Base-by-base conservation (phyloP, 2,329 filamentous ascomycete species). In the Albifimbria verrucaria region DNA sequence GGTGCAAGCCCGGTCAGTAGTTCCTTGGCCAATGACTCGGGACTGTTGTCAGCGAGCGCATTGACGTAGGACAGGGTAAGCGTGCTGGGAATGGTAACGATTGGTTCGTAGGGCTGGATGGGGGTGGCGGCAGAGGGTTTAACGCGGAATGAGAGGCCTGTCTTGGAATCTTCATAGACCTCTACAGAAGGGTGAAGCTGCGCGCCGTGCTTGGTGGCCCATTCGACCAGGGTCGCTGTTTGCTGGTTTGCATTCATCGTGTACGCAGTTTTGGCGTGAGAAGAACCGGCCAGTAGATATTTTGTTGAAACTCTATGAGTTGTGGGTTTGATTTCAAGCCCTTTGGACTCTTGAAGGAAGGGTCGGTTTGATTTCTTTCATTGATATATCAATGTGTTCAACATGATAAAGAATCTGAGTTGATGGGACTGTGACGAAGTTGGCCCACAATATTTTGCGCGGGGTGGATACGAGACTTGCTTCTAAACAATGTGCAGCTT, bases 31-130 rank as follows among this genome's bases (percentile, higher is more conserved):
- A 88, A 81, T 47, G 49, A 52, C 49, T 1, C 45, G 28, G 17
- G 47, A 36, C 59, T 58, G 17, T 63, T 57, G 15, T 64, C 57
- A 2, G 70, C 61, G 7, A 81, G 62, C 23, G 79, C 77, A 61
- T 86, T 81, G 50, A 86, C 70, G 62, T 79, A 86, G 0, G 83
- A 87, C 6, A 87, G 73, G 1, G 79, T 79, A 12, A 78, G 74
- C 4, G 66, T 58, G n/a, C 79, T 67, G 12, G 82, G 79, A 41
- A 84, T 78, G 26, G 68, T 71, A 56, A 84, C 79, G 41, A 85
- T 71, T 23, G 68, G 64, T 26, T 77, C 78, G 20, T 68, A 70
- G 1, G 69, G 57, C 2, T 61, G 52, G 32, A 78, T 55, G 1
- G 57, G 57, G 1, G 50, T 49, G 23, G 55, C 36, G 24, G 65